Base-by-base conservation (phyloP, 257 asterid species). In the Osmanthus fragrans region DNA sequence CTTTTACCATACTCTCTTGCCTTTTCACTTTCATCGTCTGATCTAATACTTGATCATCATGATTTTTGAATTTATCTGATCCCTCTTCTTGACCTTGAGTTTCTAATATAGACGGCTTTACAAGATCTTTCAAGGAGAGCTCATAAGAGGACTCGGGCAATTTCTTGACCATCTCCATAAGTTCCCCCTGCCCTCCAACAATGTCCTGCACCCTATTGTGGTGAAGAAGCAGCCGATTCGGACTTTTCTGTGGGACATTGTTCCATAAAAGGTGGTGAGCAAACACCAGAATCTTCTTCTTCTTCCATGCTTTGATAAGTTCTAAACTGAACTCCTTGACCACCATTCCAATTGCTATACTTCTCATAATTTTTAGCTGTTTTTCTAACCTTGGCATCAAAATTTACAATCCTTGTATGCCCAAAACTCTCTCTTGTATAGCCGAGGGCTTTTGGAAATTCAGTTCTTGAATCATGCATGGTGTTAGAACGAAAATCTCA, bases 161-260 rank as follows among this genome's bases (percentile, higher is more conserved):
- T 77, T 84, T 84, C 49, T 82, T 90, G 49, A 91, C 94, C 97
- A 93, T 91, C 27, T 93, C 98, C 98, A 91, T 93, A 4, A 91
- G 97, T 68, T 93, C 98, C 86, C 83, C 78, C 81, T 88, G 94
- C 18, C 97, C 97, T 73, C 88, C 85, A 1, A 84, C 92, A 47
- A 93, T 93, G 27, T 94, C 97, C 7, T 86, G 86, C 16, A 92
- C 76, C 74, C 89, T 83, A 0, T 74, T 83, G 76, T 70, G 80
- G 75, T 80, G 72, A 11, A 81, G 81, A 23, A 86, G 84, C 0
- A 85, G 89, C 2, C 66, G 82, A 37, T 19, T 6, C 25, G 91
- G 90, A 37, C 86, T 86, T 11, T 80, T 76, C 3, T 88, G 72
- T 13, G 89, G 91, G 78, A 11, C 77, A 72, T 65, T 81, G 45